Percentiles rank a stretch among this genome's conserved stretches.
These are phyloP conservation scores for Chloropicon primus DNA, from an alignment of 139 green algal genomes.

Conservation along the genomic window DNA sequence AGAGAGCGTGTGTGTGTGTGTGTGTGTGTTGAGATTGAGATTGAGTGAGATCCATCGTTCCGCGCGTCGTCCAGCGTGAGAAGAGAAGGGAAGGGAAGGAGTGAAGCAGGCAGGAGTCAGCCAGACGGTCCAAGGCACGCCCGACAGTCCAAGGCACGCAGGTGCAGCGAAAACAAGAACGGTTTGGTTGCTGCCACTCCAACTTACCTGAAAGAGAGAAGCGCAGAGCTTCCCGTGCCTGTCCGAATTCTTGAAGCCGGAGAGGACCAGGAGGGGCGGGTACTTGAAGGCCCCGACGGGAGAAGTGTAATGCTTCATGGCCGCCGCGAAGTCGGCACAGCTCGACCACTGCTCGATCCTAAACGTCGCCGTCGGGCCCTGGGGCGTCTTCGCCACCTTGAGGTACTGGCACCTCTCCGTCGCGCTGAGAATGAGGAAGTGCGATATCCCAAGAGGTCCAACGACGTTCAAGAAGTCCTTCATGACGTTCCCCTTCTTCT, in stretches of 20 bases:
- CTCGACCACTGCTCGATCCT: slow-evolving; percentile 67
- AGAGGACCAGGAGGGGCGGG: slow-evolving; percentile 1
- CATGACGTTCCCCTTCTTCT: slow-evolving; percentile 66
- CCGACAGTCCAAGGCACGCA: neutral
- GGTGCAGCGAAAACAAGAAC: neutral
- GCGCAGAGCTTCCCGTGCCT: slow-evolving; percentile 7
- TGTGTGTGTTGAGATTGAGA: neutral
- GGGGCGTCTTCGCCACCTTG: slow-evolving; percentile 67
- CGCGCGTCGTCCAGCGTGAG: slow-evolving; percentile 89
- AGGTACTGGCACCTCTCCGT: slow-evolving; percentile 75
- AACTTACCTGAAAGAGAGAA: slow-evolving; percentile 9
- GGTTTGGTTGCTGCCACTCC: too few species aligned
- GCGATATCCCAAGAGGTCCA: slow-evolving; percentile 83
- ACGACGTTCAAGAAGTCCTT: slow-evolving; percentile 94
- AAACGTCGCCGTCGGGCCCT: slow-evolving; percentile 85
- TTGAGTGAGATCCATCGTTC: neutral
- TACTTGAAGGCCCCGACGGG: slow-evolving; percentile 18
- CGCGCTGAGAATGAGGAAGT: slow-evolving; percentile 85
- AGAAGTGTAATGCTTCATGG: slow-evolving; percentile 43
- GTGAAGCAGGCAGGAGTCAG: slow-evolving; percentile 22
- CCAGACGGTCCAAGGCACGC: neutral
- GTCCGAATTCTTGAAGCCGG: neutral
- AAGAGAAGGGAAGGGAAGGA: slow-evolving; percentile 55
- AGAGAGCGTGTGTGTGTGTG: too few species aligned
- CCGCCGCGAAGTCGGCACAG: slow-evolving; percentile 56